These are phyloP conservation scores for Melanomma pulvis-pyrius DNA, from an alignment of 495 filamentous ascomycete species.

Conservation along the genomic window DNA sequence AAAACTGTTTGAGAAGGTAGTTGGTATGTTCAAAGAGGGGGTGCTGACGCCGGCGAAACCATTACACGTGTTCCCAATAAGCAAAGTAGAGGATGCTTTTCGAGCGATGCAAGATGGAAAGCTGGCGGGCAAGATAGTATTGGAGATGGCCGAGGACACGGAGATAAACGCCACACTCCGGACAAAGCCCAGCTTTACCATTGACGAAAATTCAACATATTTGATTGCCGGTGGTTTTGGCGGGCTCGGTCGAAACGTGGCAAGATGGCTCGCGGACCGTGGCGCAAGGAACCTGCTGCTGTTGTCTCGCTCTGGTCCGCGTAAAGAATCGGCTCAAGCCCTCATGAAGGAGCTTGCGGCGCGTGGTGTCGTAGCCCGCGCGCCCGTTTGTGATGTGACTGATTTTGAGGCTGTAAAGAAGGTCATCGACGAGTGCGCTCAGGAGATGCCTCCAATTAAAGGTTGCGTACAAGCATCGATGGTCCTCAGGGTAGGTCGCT, in stretches of 20 bases:
- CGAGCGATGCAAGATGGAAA: constrained; percentile 59
- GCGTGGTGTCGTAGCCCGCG: background rate
- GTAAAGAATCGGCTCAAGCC: background rate
- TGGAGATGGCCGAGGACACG: constrained; percentile 40
- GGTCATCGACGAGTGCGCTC: background rate
- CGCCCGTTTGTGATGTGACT: constrained; percentile 5
- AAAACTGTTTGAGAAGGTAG: background rate
- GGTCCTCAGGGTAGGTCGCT: constrained; percentile 29
- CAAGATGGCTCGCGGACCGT: constrained; percentile 39
- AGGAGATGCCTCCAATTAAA: constrained; percentile 31
- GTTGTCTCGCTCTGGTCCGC: constrained; percentile 22
- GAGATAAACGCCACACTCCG: background rate
- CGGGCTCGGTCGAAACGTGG: constrained; percentile 41
- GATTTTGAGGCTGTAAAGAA: background rate
- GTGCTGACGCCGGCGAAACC: background rate
- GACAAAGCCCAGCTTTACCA: background rate
- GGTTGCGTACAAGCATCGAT: constrained; percentile 38
- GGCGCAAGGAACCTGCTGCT: constrained; percentile 44
- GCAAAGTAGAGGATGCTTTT: constrained; percentile 57
- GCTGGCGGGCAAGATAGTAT: constrained; percentile 60
- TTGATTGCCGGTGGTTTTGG: constrained; percentile 47
- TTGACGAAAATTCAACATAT: constrained; percentile 33
- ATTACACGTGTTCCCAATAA: constrained; percentile 48
- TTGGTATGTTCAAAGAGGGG: constrained; percentile 1
- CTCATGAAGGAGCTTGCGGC: background rate